Evolutionary conservation across 169 alveolate genomes (phyloP), one percentile per base, ranked within the genome.

Genomic region (Plasmodium berghei): DNA sequence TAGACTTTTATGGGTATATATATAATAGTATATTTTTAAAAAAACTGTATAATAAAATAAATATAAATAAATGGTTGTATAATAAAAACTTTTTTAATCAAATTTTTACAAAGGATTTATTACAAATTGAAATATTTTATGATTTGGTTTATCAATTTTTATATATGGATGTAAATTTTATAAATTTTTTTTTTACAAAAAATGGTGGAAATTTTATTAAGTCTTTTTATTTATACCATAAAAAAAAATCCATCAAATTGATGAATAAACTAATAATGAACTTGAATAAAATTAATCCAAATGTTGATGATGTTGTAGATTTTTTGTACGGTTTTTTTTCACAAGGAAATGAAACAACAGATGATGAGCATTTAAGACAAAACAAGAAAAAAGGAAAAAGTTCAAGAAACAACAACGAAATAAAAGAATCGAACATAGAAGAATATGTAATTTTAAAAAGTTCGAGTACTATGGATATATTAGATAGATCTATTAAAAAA

Each of bases 1-100:
- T 77, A 55, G 89, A 77, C 3, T 77, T 77, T 64, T 77, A 77
- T 69, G 89, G 89, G 6, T 77, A 77, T 64, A 22, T 66, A 5
- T 77, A 77, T 42, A 67, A 77, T 46, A 63, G 52, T 77, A 62
- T 58, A n/a, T 77, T 77, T 77, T 77, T 77, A 64, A 77, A 77
- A 63, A 77, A 69, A 28, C 34, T 77, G 8, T 77, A 70, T 64
- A 77, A 77, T 77, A 77, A 54, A 46, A 70, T 77, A 2, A 77
- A 55, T 26, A 63, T 77, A 64, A 77, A 77, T 69, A 59, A 64
- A 24, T 77, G 89, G 89, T 24, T 77, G 66, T 22, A 18, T 34
- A 77, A 77, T 24, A 46, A 14, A 40, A 64, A 2, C 8, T 77
- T 77, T 77, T 77, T 77, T 26, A 55, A 45, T 28, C 48, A 62